Percentiles rank a stretch among this genome's conserved stretches.
Conservation (phyloP, 768 basidiomycete species). For the Kwoniella dendrophila region DNA sequence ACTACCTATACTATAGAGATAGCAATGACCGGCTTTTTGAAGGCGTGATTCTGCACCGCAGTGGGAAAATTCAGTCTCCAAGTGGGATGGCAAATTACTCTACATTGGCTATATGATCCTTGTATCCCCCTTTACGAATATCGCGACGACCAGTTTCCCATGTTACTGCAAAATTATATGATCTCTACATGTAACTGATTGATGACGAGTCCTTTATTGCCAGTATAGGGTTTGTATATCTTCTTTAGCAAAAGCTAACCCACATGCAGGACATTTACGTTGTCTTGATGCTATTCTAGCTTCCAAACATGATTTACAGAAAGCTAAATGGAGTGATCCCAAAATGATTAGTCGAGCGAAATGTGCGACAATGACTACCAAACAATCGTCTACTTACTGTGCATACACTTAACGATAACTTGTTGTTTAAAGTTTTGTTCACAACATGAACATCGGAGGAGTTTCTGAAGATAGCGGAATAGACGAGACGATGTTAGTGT, state of each 20-base stretch:
- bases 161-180: no score
- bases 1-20: no score
- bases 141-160: no score
- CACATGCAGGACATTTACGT: constrained; percentile 91
- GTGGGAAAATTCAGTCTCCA: no score
- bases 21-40: no score
- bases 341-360: constrained; percentile 2
- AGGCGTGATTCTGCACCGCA: no score
- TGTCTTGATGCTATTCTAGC: constrained; percentile 84
- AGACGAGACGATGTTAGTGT: no score
- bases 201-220: constrained; percentile 55
- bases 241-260: constrained; percentile 73
- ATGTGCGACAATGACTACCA: neutral
- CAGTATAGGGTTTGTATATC: constrained; percentile 75
- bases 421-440: constrained; percentile 73
- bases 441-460: constrained; percentile 89
- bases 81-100: no score
- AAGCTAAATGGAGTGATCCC: constrained; percentile 62
- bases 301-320: constrained; percentile 71
- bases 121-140: no score
- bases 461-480: no score
- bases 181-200: no score
- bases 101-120: no score
- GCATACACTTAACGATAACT: constrained; percentile 85
- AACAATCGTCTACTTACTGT: constrained; percentile 66